Base-by-base conservation (phyloP, 2,329 filamentous ascomycete genomes). In the Allantophomopsis lycopodina region DNA sequence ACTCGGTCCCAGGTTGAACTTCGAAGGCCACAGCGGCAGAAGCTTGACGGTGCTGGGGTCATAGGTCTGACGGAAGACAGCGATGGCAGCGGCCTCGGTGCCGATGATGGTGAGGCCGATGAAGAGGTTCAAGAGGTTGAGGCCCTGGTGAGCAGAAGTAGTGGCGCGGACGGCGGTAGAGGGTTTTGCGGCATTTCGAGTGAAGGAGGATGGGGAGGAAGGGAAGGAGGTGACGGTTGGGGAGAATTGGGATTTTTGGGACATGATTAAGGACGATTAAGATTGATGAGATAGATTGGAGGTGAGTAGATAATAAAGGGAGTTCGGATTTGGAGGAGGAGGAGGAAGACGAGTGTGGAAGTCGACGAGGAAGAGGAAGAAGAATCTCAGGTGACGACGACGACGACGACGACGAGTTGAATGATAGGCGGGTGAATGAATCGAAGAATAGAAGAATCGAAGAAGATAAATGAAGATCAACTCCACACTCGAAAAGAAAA, bases 1-100 rank as follows among this genome's bases (percentile, higher is more conserved):
- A 3, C 69, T 73, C 2, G 74, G 73, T 36, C 69, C 62, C 28
- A 74, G 51, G 51, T 78, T 66, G 50, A 79, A 72, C 21, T 66
- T 56, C 12, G 61, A 55, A 0, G 75, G 75, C 75, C 75, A 79
- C 37, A 79, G 51, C 1, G 72, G 61, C 14, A 78, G 61, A 16
- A 68, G 49, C 48, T 62, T 70, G 35, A 65, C 61, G n/a, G 62
- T 58, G 14, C 53, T 51, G 1, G 67, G 49, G 13, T 71, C 52
- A 41, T 68, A 62, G 2, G 75, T 79, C 20, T 58, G 57, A 46
- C 73, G 62, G 57, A 76, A 79, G 31, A 72, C 66, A 21, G 62
- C 55, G 33, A 78, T 56, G 5, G 69, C 62, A 51, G 77, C 63
- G 46, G 62, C 69, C 3, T 72, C 64, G 10, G 74, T 62, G 18